phyloP scores from a whole-genome alignment of 768 basidiomycete species.

The Cystofilobasidium ferigula region DNA sequence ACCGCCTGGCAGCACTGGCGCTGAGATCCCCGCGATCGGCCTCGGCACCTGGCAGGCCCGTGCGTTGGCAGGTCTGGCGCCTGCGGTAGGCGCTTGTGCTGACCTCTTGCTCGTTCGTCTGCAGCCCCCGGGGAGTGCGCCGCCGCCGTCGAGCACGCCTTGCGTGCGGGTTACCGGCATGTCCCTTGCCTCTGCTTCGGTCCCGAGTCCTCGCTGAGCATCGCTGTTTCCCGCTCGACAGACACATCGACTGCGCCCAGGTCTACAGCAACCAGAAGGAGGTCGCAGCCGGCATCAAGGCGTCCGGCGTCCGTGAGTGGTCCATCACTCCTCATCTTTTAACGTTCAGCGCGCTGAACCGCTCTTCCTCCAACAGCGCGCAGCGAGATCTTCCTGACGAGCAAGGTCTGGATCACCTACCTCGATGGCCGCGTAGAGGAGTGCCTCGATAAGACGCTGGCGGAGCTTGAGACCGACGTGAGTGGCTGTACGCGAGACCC shows the following conservation, averaged over 20 bases:
- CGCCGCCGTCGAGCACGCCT: conserved; percentile 62
- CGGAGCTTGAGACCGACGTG: conserved; percentile 56
- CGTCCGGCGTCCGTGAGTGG: conserved; percentile 26
- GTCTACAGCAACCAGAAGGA: conserved; percentile 21
- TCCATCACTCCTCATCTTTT: neutral
- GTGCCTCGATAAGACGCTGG: conserved; percentile 58
- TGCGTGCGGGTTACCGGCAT: conserved; percentile 40
- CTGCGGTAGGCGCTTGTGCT: neutral
- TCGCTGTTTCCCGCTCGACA: too few relatives aligned
- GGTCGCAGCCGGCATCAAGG: conserved; percentile 32
- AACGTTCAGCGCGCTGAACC: neutral
- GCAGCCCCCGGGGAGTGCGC: conserved; percentile 53
- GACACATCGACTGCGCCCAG: conserved; percentile 11
- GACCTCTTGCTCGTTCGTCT: neutral
- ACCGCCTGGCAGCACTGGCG: conserved; percentile 51
- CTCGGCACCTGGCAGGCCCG: conserved; percentile 43
- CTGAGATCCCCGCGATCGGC: conserved; percentile 62
- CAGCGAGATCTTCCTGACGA: conserved; percentile 30
- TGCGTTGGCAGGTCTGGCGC: too few relatives aligned
- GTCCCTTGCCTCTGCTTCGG: neutral
- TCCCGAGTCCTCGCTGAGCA: neutral
- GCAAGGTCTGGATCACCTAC: conserved; percentile 28
- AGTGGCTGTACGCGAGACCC: neutral
- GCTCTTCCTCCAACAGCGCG: too few relatives aligned
- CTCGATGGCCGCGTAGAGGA: conserved; percentile 19